Percentiles rank a stretch among this genome's conserved stretches.
Conservation (phyloP, 2,329 filamentous ascomycete species). For the Talaromyces islandicus region DNA sequence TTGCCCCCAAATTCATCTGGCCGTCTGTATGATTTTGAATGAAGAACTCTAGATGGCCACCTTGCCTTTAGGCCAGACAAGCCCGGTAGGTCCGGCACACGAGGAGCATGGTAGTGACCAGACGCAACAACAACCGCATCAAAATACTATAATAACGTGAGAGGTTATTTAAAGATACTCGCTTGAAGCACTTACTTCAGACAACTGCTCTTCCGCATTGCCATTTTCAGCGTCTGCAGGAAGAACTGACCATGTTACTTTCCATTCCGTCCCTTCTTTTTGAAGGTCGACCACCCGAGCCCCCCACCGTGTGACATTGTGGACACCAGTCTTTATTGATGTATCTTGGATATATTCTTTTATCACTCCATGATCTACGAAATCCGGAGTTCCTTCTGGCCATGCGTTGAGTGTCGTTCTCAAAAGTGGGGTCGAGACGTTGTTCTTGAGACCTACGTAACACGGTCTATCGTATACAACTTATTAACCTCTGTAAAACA, state of each 20-base stretch:
- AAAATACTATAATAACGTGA: constrained; percentile 37
- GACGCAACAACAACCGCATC: constrained; percentile 50
- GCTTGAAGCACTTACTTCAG: neutral
- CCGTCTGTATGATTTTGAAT: constrained; percentile 48
- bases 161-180: neutral
- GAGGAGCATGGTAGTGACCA: constrained; percentile 49
- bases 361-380: constrained; percentile 52
- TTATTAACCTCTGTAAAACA: neutral
- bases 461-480: constrained; percentile 38
- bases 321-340: constrained; percentile 45
- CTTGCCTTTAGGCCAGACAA: constrained; percentile 40
- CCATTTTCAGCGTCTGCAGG: constrained; percentile 25
- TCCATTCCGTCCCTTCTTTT: constrained; percentile 48
- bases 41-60: constrained; percentile 42
- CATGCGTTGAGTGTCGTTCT: constrained; percentile 48
- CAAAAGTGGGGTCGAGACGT: constrained; percentile 48
- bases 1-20: constrained; percentile 48
- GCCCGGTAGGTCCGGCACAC: constrained; percentile 45
- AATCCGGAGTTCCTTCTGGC: constrained; percentile 55
- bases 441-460: constrained; percentile 49
- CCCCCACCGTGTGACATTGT: constrained; percentile 47
- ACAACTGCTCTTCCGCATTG: neutral
- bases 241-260: constrained; percentile 39
- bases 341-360: constrained; percentile 58
- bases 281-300: constrained; percentile 52